Base-by-base conservation (phyloP, 1,139 yeast species). In the Suhomyces kunorum region DNA sequence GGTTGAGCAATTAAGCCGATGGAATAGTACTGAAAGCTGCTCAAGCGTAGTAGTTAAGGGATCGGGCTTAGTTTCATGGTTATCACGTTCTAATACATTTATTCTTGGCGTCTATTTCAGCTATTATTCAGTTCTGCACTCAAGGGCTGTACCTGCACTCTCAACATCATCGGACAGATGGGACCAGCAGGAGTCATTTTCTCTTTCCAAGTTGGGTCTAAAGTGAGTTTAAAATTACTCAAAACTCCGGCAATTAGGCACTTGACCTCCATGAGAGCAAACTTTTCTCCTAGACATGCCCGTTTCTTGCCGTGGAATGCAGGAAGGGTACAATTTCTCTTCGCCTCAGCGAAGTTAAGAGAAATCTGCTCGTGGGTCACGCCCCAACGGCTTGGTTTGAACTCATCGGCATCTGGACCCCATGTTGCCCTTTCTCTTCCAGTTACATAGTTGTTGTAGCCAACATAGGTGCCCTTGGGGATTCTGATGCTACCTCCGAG, bases 241-340 rank as follows among this genome's bases (percentile, higher is more conserved):
- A 80, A 43, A 22, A 78, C 51, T 35, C 62, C 63, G 9, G 56
- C 51, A 3, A 78, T 36, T 6, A 74, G 62, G 9, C 66, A 54
- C 48, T 71, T 70, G 28, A 69, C 59, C 48, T 78, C 79, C 32
- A 58, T 53, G 8, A 80, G 59, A 2, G 84, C 85, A 55, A 76
- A 69, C 46, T 75, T 75, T 48, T 80, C 85, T 5, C 86, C 86
- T 24, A 80, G 56, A 54, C 86, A 80, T 0, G 84, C 83, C 34
- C 86, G 59, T 46, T 66, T 74, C 9, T 83, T 71, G 6, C 86
- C 86, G 52, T 80, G 85, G 49, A 80, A 80, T 0, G 83, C 74
- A 5, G 81, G 74, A 28, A 80, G 55, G 8, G 62, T 63, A 8
- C 76, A 68, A 15, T 54, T 58, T 36, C 76, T 63, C 53, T 80